phyloP scores from a whole-genome alignment of 192 early-diverging fungal genomes.

The Tieghemiomyces parasiticus region DNA sequence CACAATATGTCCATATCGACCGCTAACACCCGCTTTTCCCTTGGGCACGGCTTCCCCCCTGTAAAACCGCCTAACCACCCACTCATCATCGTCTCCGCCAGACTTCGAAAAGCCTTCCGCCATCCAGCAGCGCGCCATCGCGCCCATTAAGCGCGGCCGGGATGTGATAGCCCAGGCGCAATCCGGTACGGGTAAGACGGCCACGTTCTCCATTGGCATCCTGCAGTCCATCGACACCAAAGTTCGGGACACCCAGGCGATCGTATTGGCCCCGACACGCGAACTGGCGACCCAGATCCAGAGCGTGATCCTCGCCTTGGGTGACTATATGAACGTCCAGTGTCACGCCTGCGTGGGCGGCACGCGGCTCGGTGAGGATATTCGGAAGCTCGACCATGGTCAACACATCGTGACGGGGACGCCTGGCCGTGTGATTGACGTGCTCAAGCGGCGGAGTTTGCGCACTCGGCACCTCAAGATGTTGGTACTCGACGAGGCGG shows the following conservation, averaged over 20 bases:
- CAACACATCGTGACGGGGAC: constrained; percentile 91
- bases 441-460: constrained; percentile 79
- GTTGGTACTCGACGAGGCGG: constrained; percentile 94
- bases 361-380: constrained; percentile 82
- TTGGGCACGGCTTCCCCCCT: no score
- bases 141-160: constrained; percentile 70
- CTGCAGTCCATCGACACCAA: constrained; percentile 83
- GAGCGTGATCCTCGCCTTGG: constrained; percentile 76
- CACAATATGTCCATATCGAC: no score
- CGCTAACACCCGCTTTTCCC: no score
- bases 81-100: no score
- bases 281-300: constrained; percentile 96
- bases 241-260: constrained; percentile 77
- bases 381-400: constrained; percentile 79
- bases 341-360: constrained; percentile 94
- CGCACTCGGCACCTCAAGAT: constrained; percentile 79
- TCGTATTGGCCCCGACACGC: constrained; percentile 87
- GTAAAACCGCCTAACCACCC: no score
- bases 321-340: constrained; percentile 95
- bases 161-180: constrained; percentile 97
- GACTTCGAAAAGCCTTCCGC: constrained; percentile 96
- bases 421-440: constrained; percentile 92
- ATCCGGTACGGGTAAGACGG: constrained; percentile 98
- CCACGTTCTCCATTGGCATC: constrained; percentile 89
- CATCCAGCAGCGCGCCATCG: constrained; percentile 96